These are phyloP conservation scores for Saturnispora saitoi DNA, from an alignment of 805 yeast species.

Conservation along the genomic window DNA sequence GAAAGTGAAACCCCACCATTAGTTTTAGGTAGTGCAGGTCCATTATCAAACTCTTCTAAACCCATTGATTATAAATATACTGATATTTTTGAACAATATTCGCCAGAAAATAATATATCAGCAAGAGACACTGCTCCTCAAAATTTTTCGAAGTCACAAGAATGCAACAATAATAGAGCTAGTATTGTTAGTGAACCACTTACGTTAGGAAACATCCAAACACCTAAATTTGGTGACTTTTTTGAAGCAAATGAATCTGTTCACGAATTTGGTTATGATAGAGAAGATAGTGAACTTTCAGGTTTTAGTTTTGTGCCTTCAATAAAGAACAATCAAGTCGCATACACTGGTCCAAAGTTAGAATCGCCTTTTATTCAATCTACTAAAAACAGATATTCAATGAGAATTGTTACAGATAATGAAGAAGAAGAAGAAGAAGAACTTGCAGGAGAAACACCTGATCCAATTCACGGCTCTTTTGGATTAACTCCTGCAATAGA, in stretches of 20 bases:
- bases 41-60: not conserved
- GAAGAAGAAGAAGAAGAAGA: not conserved
- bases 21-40: not conserved
- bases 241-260: conserved; percentile 9
- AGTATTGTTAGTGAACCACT: conserved; percentile 1
- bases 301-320: conserved; percentile 12
- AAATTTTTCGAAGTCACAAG: not conserved
- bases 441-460: not conserved
- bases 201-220: not conserved
- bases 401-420: conserved; percentile 15
- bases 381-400: conserved; percentile 18
- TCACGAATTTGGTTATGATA: conserved; percentile 25
- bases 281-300: conserved; percentile 13
- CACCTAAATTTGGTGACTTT: conserved; percentile 3
- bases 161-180: not conserved
- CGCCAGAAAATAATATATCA: conserved; percentile 4
- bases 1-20: not conserved
- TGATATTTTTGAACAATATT: conserved; percentile 12
- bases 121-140: not conserved
- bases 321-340: not conserved
- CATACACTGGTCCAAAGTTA: not conserved
- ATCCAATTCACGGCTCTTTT: not conserved
- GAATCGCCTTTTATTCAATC: conserved; percentile 11
- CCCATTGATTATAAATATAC: conserved; percentile 7
- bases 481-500: conserved; percentile 10